Evolutionary conservation across 129 eudicot genomes (phyloP).

Genomic region (Chrysanthemum lavandulifolium): DNA sequence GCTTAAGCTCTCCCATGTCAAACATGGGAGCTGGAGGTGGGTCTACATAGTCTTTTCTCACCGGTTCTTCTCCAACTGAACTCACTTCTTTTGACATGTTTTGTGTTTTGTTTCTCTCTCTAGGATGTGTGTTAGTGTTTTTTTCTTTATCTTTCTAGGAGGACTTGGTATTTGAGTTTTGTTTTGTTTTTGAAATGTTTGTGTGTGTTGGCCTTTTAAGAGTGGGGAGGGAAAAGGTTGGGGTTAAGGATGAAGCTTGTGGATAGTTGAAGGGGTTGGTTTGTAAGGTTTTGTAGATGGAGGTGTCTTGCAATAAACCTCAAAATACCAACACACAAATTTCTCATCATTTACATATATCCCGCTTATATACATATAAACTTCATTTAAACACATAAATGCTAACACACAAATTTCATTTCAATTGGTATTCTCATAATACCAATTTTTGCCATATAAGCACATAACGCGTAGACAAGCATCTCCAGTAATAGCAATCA

Average conservation of each 20-base stretch:
- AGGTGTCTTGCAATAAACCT: not conserved
- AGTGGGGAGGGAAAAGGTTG: conserved; percentile 20
- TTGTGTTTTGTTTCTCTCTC: conserved; percentile 22
- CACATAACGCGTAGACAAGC: too few relatives aligned
- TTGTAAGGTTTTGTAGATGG: not conserved
- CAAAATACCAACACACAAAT: too few relatives aligned
- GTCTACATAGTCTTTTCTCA: conserved; percentile 76
- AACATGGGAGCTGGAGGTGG: conserved; percentile 92
- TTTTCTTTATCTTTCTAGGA: not conserved
- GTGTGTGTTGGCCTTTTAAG: conserved; percentile 23
- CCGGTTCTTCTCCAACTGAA: conserved; percentile 45
- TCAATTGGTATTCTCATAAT: too few relatives aligned
- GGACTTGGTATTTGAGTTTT: conserved; percentile 2
- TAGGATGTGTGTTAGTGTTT: conserved; percentile 21
- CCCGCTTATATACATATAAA: too few relatives aligned
- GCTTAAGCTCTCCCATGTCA: conserved; percentile 69
- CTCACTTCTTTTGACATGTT: conserved; percentile 66
- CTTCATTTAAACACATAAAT: too few relatives aligned
- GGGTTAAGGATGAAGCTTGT: conserved; percentile 17
- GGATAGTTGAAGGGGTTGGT: conserved; percentile 31
- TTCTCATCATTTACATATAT: too few relatives aligned
- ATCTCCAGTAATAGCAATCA: too few relatives aligned
- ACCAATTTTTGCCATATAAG: too few relatives aligned
- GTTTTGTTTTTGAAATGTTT: not conserved
- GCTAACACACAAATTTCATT: too few relatives aligned